Evolutionary conservation across 1,139 yeast species (phyloP).

Genomic region (Lodderomyces oxycetoniae): DNA sequence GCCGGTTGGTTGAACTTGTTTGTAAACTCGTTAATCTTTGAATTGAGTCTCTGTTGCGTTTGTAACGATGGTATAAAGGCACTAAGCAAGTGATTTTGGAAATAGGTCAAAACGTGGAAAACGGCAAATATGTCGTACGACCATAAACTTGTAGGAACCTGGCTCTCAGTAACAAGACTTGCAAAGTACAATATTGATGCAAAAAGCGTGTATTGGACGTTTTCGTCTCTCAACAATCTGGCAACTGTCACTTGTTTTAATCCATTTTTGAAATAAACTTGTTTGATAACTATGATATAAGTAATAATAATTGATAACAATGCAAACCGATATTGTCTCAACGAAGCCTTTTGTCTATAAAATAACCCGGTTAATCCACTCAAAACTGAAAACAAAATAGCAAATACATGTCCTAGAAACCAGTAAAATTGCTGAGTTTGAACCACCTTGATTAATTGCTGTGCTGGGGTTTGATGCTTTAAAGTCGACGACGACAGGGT

Average conservation of each 20-base stretch:
- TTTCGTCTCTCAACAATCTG: slow-evolving; percentile 38
- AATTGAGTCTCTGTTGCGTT: slow-evolving; percentile 20
- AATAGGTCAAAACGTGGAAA: slow-evolving; percentile 53
- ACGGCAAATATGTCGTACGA: slow-evolving; percentile 54
- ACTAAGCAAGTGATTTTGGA: slow-evolving; percentile 29
- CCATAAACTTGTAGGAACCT: slow-evolving; percentile 38
- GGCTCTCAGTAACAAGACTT: slow-evolving; percentile 26
- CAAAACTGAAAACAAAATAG: slow-evolving; percentile 30
- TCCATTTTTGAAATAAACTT: slow-evolving; percentile 32
- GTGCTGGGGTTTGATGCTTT: slow-evolving; percentile 10
- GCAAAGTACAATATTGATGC: slow-evolving; percentile 35
- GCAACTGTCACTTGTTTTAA: slow-evolving; percentile 14
- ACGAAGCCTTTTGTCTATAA: slow-evolving; percentile 23
- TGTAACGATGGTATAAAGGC: slow-evolving; percentile 18
- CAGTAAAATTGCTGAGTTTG: slow-evolving; percentile 49
- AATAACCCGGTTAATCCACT: slow-evolving; percentile 28
- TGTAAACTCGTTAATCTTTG: slow-evolving; percentile 32
- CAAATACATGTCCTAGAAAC: slow-evolving; percentile 47
- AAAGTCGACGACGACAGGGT: slow-evolving; percentile 4
- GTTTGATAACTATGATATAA: slow-evolving; percentile 45
- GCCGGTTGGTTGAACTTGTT: slow-evolving; percentile 43
- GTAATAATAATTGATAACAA: slow-evolving; percentile 42
- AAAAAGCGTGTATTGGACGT: slow-evolving; percentile 45
- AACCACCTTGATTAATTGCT: slow-evolving; percentile 17
- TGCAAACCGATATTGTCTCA: slow-evolving; percentile 34